Evolutionary conservation across 768 basidiomycete genomes (phyloP).

Genomic region (Kwoniella newhampshirensis): DNA sequence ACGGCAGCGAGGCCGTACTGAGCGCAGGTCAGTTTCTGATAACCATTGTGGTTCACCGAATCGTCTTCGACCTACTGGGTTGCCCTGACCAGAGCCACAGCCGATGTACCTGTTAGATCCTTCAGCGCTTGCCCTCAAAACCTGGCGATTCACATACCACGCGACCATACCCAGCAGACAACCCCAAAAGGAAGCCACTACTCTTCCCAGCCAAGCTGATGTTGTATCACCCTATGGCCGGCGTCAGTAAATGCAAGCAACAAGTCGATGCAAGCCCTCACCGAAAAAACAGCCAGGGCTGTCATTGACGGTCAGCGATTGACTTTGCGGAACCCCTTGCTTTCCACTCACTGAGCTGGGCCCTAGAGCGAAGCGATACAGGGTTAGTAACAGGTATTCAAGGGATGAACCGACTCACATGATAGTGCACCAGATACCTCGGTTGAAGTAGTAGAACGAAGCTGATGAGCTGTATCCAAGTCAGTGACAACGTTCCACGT

Average conservation of each 20-base stretch:
- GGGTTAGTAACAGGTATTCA: constrained; percentile 1
- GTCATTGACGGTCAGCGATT: constrained; percentile 7
- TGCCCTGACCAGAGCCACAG: constrained; percentile 32
- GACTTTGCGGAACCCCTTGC: background rate
- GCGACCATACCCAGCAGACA: constrained; percentile 42
- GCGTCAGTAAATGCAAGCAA: background rate
- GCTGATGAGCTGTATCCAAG: constrained; percentile 24
- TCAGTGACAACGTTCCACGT: constrained; percentile 5
- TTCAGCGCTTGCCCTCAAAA: background rate
- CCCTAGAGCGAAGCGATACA: constrained; percentile 17
- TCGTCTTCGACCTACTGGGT: constrained; percentile 23
- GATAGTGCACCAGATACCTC: constrained; percentile 44
- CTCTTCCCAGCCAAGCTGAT: constrained; percentile 39
- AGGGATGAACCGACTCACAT: constrained; percentile 29
- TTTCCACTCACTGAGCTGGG: constrained; percentile 35
- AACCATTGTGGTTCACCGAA: constrained; percentile 55
- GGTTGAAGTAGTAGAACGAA: constrained; percentile 45
- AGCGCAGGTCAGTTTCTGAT: background rate
- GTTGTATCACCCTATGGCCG: constrained; percentile 41
- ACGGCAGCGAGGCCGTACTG: constrained; percentile 69
- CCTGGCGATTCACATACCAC: constrained; percentile 31
- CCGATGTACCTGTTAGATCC: constrained; percentile 37
- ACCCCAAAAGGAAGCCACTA: constrained; percentile 49
- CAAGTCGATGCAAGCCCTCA: constrained; percentile 9
- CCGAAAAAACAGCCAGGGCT: constrained; percentile 45